phyloP scores from a whole-genome alignment of 2,329 filamentous ascomycete species.

The Calcarisporium arbuscula region DNA sequence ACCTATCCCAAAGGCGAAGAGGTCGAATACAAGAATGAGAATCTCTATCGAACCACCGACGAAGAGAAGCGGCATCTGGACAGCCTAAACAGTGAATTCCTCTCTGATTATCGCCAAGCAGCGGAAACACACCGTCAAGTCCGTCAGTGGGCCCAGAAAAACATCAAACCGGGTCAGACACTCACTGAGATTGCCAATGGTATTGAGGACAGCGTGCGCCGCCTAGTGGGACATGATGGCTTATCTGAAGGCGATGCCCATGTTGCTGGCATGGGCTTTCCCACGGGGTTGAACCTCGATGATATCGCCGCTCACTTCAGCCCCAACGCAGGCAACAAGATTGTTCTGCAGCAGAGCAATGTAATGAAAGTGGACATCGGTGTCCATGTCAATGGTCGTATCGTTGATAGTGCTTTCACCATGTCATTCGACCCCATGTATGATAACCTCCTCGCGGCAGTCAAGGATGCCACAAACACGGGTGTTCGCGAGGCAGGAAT shows the following conservation, averaged over 20 bases:
- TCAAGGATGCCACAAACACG: slow-evolving; percentile 67
- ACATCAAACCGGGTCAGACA: slow-evolving; percentile 68
- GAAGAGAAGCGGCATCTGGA: slow-evolving; percentile 82
- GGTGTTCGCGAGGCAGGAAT: slow-evolving; percentile 75
- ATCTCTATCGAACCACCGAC: slow-evolving; percentile 69
- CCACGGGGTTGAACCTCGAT: slow-evolving; percentile 71
- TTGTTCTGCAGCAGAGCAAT: slow-evolving; percentile 61
- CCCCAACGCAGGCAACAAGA: slow-evolving; percentile 73
- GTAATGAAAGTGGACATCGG: slow-evolving; percentile 72
- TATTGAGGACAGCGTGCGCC: slow-evolving; percentile 71
- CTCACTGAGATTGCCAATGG: slow-evolving; percentile 72
- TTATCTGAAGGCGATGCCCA: slow-evolving; percentile 67
- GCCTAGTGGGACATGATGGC: slow-evolving; percentile 64
- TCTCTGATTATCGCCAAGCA: slow-evolving; percentile 67
- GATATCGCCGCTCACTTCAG: slow-evolving; percentile 74
- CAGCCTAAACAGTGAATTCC: slow-evolving; percentile 60
- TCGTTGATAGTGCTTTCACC: slow-evolving; percentile 69
- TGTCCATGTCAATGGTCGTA: slow-evolving; percentile 65
- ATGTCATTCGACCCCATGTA: slow-evolving; percentile 63
- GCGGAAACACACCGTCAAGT: slow-evolving; percentile 75
- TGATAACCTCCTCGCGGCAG: slow-evolving; percentile 61
- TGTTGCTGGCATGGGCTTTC: slow-evolving; percentile 72
- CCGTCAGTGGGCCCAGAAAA: slow-evolving; percentile 68
- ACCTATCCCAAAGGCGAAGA: slow-evolving; percentile 74
- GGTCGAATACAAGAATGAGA: slow-evolving; percentile 71